A percentile compares a stretch with the other conserved stretches of the same genome.
Conservation (phyloP, 2,329 filamentous ascomycete genomes). For the Parastagonospora nodorum region DNA sequence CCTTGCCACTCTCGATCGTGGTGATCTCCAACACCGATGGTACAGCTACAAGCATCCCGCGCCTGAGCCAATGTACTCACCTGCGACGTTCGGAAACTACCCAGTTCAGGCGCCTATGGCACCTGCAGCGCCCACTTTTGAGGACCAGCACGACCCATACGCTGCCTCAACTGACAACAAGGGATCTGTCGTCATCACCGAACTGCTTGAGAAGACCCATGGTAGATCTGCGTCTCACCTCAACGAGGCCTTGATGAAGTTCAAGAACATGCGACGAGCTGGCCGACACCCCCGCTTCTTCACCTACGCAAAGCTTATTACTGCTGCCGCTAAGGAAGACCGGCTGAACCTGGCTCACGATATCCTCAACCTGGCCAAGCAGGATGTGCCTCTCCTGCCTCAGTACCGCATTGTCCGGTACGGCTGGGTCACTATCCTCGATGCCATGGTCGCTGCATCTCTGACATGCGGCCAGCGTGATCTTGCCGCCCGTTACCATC, state of each 20-base stretch:
- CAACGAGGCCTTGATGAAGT: conserved; percentile 78
- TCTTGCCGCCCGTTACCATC: conserved; percentile 83
- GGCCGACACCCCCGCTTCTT: conserved; percentile 94
- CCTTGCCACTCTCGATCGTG: conserved; percentile 58
- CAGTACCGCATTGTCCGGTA: conserved; percentile 89
- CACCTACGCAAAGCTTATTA: conserved; percentile 94
- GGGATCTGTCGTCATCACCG: conserved; percentile 87
- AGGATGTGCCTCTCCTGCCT: conserved; percentile 81
- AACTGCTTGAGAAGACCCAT: conserved; percentile 81
- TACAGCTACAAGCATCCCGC: conserved; percentile 61
- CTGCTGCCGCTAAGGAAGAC: conserved; percentile 82
- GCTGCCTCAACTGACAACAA: conserved; percentile 90
- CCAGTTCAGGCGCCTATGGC: conserved; percentile 53
- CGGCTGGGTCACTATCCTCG: conserved; percentile 94
- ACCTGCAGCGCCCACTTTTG: conserved; percentile 65
- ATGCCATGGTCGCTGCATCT: conserved; percentile 94
- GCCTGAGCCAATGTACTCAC: conserved; percentile 50
- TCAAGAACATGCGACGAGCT: conserved; percentile 90
- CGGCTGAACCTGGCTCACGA: conserved; percentile 84
- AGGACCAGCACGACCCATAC: conserved; percentile 91
- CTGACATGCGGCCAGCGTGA: conserved; percentile 80
- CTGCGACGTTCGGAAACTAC: conserved; percentile 58
- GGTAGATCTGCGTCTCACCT: conserved; percentile 75
- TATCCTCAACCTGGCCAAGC: conserved; percentile 84
- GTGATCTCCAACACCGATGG: conserved; percentile 60